phyloP scores from a whole-genome alignment of 139 green algal genomes.

The Deuterostichococcus epilithicus region DNA sequence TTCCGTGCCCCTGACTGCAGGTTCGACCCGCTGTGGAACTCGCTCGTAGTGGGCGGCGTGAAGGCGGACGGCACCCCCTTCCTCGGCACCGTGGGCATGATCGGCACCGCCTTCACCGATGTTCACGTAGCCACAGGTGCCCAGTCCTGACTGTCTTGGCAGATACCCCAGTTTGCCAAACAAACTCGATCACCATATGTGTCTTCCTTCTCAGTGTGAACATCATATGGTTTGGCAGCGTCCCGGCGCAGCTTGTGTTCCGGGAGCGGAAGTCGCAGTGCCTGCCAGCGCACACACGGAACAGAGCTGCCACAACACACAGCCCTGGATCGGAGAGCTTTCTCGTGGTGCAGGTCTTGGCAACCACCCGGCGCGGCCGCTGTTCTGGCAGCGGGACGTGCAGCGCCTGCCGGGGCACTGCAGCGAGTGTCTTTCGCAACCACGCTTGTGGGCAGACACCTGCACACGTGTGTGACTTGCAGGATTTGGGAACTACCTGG shows the following conservation, averaged over 20 bases:
- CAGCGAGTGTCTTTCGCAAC: too few species aligned
- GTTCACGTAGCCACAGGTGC: conserved; percentile 43
- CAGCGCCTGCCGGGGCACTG: too few species aligned
- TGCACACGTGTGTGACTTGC: conserved; percentile 9
- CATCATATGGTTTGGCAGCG: too few species aligned
- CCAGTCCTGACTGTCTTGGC: background rate
- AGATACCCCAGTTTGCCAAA: too few species aligned
- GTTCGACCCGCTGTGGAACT: conserved; percentile 97
- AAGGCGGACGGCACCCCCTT: conserved; percentile 66
- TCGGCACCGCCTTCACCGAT: conserved; percentile 83
- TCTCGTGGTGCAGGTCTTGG: conserved; percentile 91
- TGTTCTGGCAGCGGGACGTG: conserved; percentile 89
- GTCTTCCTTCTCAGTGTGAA: too few species aligned
- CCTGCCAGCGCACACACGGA: too few species aligned
- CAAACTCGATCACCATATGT: too few species aligned
- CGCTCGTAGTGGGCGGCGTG: conserved; percentile 82
- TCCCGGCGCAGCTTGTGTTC: too few species aligned
- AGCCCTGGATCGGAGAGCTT: too few species aligned
- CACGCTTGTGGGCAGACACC: too few species aligned
- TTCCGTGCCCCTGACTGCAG: conserved; percentile 29
- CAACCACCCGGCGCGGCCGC: conserved; percentile 82
- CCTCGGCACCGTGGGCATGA: conserved; percentile 86
- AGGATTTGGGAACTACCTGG: conserved; percentile 92
- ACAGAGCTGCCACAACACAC: too few species aligned
- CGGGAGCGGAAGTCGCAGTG: too few species aligned